phyloP scores from a whole-genome alignment of 208 protist genomes.

The Tritrichomonas musculus region DNA sequence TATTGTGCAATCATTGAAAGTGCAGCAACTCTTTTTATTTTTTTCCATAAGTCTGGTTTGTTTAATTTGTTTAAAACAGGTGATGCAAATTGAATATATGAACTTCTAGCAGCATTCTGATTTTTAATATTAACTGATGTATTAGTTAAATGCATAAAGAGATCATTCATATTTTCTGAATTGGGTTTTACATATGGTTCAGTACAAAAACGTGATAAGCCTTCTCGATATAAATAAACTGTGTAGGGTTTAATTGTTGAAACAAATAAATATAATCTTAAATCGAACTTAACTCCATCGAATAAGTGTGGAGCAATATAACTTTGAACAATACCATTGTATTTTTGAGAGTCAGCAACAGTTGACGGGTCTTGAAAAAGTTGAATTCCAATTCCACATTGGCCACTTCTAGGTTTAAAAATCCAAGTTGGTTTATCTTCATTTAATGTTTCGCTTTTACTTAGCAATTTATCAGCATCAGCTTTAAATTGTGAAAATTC shows the following conservation, averaged over 20 bases:
- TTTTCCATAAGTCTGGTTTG: not conserved
- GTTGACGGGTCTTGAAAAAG: not conserved
- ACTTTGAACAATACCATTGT: slow-evolving; percentile 30
- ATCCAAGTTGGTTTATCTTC: not conserved
- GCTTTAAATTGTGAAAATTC: not conserved
- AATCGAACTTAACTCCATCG: slow-evolving; percentile 48
- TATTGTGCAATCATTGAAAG: not conserved
- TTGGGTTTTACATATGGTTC: slow-evolving; percentile 18
- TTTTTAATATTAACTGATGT: not conserved
- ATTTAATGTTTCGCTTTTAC: not conserved
- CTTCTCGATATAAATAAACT: slow-evolving; percentile 40
- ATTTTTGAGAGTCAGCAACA: not conserved
- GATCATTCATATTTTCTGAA: not conserved
- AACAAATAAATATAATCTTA: slow-evolving; percentile 48
- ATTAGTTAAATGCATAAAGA: slow-evolving; percentile 37
- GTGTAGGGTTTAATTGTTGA: slow-evolving; percentile 37
- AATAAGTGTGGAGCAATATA: slow-evolving; percentile 46
- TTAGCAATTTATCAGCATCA: not conserved
- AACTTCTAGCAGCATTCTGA: too few species aligned
- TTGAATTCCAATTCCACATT: not conserved
- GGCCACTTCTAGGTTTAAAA: not conserved
- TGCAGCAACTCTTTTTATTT: not conserved
- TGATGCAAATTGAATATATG: not conserved
- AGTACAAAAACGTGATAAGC: slow-evolving; percentile 37
- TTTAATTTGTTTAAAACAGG: not conserved